A percentile compares a stretch with the other conserved stretches of the same genome.
Evolutionary conservation across 2,329 filamentous ascomycete genomes (phyloP).

Genomic region (Celoporthe dispersa): DNA sequence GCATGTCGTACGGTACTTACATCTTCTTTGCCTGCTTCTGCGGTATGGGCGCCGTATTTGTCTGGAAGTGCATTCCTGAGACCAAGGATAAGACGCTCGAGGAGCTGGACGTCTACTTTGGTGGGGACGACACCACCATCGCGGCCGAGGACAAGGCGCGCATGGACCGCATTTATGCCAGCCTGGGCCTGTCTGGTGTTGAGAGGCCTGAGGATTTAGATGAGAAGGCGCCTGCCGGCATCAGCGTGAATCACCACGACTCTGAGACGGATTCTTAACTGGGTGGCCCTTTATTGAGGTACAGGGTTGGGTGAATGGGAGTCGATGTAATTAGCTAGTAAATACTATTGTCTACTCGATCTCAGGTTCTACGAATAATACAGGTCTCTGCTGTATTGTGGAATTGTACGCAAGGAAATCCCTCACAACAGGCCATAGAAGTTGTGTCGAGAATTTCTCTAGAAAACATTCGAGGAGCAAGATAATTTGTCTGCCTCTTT

Average conservation of each 20-base stretch:
- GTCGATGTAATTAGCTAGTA: no score
- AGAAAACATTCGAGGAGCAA: no score
- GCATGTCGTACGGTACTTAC: conserved; percentile 37
- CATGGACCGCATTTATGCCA: conserved; percentile 34
- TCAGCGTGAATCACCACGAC: conserved; percentile 19
- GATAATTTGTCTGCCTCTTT: no score
- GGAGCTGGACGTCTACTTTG: conserved; percentile 38
- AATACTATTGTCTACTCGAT: no score
- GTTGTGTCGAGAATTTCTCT: no score
- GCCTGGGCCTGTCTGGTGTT: conserved; percentile 34
- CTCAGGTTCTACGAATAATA: no score
- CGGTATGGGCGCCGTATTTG: conserved; percentile 35
- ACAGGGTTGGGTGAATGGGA: no score
- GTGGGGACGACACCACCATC: conserved; percentile 38
- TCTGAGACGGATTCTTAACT: background rate
- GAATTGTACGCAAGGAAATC: no score
- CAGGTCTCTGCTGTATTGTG: no score
- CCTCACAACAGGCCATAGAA: no score
- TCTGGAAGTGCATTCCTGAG: conserved; percentile 42
- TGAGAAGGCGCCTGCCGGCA: conserved; percentile 14
- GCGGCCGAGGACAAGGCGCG: conserved; percentile 39
- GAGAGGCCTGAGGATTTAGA: conserved; percentile 35
- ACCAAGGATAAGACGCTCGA: conserved; percentile 33
- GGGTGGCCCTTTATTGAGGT: no score
- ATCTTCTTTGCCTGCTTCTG: conserved; percentile 49